These are phyloP conservation scores for Niebla homalea DNA, from an alignment of 495 filamentous ascomycete genomes.

Conservation along the genomic window DNA sequence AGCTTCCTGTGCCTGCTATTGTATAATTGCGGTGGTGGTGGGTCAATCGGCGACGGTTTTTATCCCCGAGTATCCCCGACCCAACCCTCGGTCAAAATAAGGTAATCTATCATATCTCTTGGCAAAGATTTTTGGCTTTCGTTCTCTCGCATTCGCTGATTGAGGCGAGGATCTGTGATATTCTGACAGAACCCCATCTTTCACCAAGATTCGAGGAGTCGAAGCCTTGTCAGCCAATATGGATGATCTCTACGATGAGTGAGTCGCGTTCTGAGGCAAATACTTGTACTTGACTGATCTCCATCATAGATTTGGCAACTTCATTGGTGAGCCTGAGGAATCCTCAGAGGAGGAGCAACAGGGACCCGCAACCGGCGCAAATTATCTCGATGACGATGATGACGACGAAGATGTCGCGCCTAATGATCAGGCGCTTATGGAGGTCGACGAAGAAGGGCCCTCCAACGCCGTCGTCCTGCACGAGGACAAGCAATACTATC, in stretches of 20 bases:
- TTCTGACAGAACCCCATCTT: too few species aligned
- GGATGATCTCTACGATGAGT: slow-evolving; percentile 84
- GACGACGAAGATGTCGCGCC: slow-evolving; percentile 38
- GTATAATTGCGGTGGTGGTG: too few species aligned
- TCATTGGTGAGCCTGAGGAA: slow-evolving; percentile 81
- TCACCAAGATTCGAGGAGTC: too few species aligned
- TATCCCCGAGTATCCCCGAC: too few species aligned
- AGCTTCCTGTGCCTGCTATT: too few species aligned
- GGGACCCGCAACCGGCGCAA: slow-evolving; percentile 55
- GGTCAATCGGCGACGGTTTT: too few species aligned
- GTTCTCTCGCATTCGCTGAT: neutral
- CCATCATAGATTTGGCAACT: slow-evolving; percentile 73
- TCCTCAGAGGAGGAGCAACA: slow-evolving; percentile 70
- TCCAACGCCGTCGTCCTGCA: slow-evolving; percentile 94
- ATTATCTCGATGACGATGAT: slow-evolving; percentile 70
- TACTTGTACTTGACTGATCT: slow-evolving; percentile 6
- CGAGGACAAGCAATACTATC: slow-evolving; percentile 99
- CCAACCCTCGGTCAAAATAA: too few species aligned
- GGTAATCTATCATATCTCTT: neutral
- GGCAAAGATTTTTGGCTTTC: neutral
- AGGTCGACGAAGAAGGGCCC: slow-evolving; percentile 86
- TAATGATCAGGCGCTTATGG: slow-evolving; percentile 79
- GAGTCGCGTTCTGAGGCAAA: slow-evolving; percentile 14
- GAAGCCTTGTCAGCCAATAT: slow-evolving; percentile 29
- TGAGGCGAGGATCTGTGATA: too few species aligned